Base-by-base conservation (phyloP, 805 yeast species). In the Suhomyces faveliae region DNA sequence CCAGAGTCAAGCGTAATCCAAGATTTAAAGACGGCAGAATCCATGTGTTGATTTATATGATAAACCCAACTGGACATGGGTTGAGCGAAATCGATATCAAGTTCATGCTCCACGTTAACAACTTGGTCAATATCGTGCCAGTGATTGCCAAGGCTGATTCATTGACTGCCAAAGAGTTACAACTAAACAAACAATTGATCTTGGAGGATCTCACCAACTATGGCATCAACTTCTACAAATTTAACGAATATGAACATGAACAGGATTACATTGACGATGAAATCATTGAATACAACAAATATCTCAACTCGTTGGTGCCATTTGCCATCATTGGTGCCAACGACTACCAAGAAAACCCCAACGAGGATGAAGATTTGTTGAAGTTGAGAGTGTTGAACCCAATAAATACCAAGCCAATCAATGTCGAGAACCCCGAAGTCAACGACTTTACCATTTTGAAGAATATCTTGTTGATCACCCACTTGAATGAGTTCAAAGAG, bases 401-500 rank as follows among this genome's bases (percentile, higher is more conserved):
- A 9, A 54, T 57, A 21, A 75, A 82, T 75, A 78, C 85, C 13
- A 70, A 76, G 47, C 76, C 77, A 24, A 71, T 83, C 52, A 84
- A 83, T 58, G 78, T 83, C 43, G 88, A 83, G 59, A 81, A 84
- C 64, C 84, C 91, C 27, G 85, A 84, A 46, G 77, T 80, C 52
- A 85, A 89, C 54, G 97, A 90, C 67, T 87, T 90, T 63, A 80
- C 88, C 39, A 79, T 87, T 37, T 76, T 90, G 65, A 83, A 90
- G 64, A 89, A 88, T 60, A 81, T 90, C 3, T 71, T 90, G 50
- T 78, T 90, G 60, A 85, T 87, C 59, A 83, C 94, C 13, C 96
- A 89, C 68, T 77, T 90, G 67, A 84, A 84, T 63, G 97, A 90
- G 62, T 81, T 90, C 67, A 89, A 89, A 69, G 97, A 90, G 59